These are phyloP conservation scores for Apiospora sp. DNA, from an alignment of 2,329 filamentous ascomycete genomes.

Conservation along the genomic window DNA sequence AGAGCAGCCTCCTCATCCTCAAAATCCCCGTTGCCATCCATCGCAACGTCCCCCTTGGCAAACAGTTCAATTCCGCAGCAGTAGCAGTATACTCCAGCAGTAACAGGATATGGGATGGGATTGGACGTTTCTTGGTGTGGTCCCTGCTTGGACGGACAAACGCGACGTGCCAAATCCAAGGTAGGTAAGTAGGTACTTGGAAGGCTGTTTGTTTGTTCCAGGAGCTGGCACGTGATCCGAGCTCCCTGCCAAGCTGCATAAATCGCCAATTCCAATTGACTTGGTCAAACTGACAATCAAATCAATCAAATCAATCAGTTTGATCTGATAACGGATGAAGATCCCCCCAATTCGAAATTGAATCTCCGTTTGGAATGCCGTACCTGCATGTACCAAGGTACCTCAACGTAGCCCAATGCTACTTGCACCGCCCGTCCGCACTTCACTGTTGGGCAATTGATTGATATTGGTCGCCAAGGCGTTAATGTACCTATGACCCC, in stretches of 20 bases:
- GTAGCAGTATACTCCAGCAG: neutral
- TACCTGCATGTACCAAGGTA: slow-evolving; percentile 19
- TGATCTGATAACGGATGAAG: neutral
- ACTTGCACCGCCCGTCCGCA: neutral
- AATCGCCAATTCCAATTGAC: neutral
- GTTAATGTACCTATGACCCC: neutral
- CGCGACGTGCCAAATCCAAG: neutral
- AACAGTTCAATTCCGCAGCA: neutral
- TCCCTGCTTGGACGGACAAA: neutral
- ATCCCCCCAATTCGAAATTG: neutral
- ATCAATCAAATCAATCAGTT: neutral
- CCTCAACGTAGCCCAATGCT: neutral
- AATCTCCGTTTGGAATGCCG: neutral
- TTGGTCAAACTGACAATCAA: neutral
- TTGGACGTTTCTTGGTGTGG: neutral
- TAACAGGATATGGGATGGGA: neutral
- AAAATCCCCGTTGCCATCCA: slow-evolving; percentile 5
- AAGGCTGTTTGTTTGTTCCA: neutral
- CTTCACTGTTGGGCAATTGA: no score
- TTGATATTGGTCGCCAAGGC: no score
- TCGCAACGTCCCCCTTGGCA: neutral
- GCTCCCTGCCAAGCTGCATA: neutral
- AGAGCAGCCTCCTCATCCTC: slow-evolving; percentile 65
- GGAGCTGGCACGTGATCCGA: slow-evolving; percentile 3
- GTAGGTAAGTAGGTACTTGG: no score